Evolutionary conservation across 2,329 filamentous ascomycete species (phyloP).

Genomic region (Aspergillus sp.): DNA sequence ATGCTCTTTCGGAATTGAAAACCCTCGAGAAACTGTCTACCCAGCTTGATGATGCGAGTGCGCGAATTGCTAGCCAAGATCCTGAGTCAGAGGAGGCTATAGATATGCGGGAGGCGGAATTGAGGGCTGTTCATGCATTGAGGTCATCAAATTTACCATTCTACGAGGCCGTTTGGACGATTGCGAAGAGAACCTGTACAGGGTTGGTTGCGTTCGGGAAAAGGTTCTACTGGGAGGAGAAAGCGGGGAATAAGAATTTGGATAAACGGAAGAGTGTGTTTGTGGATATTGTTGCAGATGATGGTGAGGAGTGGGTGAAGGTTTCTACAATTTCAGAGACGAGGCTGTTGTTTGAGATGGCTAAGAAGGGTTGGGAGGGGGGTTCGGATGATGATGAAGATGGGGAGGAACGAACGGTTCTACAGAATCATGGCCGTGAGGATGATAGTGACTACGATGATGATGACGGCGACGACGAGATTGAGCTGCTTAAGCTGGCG

Average conservation of each 20-base stretch:
- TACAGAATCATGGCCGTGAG: slow-evolving; percentile 27
- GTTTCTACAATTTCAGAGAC: slow-evolving; percentile 65
- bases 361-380: slow-evolving; percentile 64
- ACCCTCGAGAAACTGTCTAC: slow-evolving; percentile 45
- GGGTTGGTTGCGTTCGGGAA: slow-evolving; percentile 60
- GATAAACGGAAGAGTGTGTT: slow-evolving; percentile 53
- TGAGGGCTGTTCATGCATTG: slow-evolving; percentile 54
- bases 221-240: slow-evolving; percentile 52
- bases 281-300: slow-evolving; percentile 64
- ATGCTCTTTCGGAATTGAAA: slow-evolving; percentile 49
- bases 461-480: slow-evolving; percentile 52
- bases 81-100: background rate
- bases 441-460: slow-evolving; percentile 45
- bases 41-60: slow-evolving; percentile 21
- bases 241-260: slow-evolving; percentile 26
- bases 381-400: slow-evolving; percentile 47
- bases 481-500: slow-evolving; percentile 62
- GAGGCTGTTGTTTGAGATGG: slow-evolving; percentile 65
- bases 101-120: slow-evolving; percentile 22
- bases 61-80: slow-evolving; percentile 1
- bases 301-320: slow-evolving; percentile 67
- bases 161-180: slow-evolving; percentile 62
- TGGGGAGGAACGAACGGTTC: slow-evolving; percentile 27
- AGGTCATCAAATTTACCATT: slow-evolving; percentile 67
- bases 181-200: slow-evolving; percentile 55